Percentiles rank a stretch among this genome's conserved stretches.
phyloP scores from a whole-genome alignment of 306 rosid species.

The Rosa rugosa region DNA sequence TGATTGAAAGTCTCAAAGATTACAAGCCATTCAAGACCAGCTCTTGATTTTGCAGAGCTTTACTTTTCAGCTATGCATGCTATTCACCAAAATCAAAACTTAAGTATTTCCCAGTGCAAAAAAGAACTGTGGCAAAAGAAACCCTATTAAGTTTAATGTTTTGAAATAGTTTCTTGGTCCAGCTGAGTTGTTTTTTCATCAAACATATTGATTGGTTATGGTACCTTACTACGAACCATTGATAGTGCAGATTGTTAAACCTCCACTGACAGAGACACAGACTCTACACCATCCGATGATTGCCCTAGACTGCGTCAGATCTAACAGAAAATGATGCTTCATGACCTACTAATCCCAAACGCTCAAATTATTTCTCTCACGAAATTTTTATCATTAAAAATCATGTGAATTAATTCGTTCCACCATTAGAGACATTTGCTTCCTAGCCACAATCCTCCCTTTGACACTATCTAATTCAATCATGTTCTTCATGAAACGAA shows the following conservation, averaged over 20 bases:
- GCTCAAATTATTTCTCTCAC: not conserved
- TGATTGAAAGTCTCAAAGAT: constrained; percentile 36
- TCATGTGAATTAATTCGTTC: not conserved
- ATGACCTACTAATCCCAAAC: not conserved
- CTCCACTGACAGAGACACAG: constrained; percentile 8
- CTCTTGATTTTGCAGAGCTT: constrained; percentile 10
- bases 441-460: not conserved
- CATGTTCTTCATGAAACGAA: not conserved
- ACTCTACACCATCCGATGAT: not conserved
- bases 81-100: not conserved
- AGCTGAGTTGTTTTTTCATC: not conserved
- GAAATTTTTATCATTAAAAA: not conserved
- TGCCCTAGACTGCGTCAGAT: not conserved
- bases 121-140: constrained; percentile 1
- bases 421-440: not conserved
- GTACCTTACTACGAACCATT: constrained; percentile 19
- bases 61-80: constrained; percentile 9
- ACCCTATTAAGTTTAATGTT: not conserved
- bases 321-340: constrained; percentile 12
- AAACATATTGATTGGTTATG: not conserved
- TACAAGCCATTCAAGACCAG: constrained; percentile 50
- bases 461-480: not conserved
- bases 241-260: constrained; percentile 19
- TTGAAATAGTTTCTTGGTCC: not conserved
- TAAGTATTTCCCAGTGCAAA: not conserved